These are phyloP conservation scores for Holtermannia corniformis DNA, from an alignment of 768 basidiomycete species.

Conservation along the genomic window DNA sequence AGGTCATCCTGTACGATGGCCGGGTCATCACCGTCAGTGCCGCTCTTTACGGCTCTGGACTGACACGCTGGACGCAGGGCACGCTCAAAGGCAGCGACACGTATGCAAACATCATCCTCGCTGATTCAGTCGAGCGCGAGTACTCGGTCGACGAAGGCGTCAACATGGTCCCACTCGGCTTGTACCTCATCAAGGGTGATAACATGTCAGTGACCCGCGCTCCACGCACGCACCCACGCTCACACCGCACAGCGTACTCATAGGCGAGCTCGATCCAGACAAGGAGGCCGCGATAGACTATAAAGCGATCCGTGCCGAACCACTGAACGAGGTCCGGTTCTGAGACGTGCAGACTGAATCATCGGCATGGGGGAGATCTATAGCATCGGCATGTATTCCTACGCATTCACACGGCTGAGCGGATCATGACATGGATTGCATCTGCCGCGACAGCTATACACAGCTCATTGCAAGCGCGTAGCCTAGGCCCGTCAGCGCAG, in stretches of 20 bases:
- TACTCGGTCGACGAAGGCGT: slow-evolving; percentile 85
- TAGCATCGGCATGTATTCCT: not conserved
- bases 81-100: slow-evolving; percentile 86
- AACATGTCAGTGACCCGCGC: slow-evolving; percentile 65
- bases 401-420: no score
- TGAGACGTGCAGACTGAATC: slow-evolving; percentile 1
- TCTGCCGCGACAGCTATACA: not conserved
- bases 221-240: not conserved
- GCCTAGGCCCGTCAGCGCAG: not conserved
- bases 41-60: not conserved
- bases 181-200: slow-evolving; percentile 97
- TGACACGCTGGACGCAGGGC: slow-evolving; percentile 50
- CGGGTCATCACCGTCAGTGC: slow-evolving; percentile 76
- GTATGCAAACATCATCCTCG: slow-evolving; percentile 90
- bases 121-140: slow-evolving; percentile 85
- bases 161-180: slow-evolving; percentile 84
- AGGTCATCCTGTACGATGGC: slow-evolving; percentile 92
- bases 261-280: slow-evolving; percentile 49
- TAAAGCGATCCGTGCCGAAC: slow-evolving; percentile 72
- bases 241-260: slow-evolving; percentile 36
- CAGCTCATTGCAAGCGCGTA: not conserved
- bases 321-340: slow-evolving; percentile 47
- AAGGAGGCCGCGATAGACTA: slow-evolving; percentile 78
- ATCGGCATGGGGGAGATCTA: no score
- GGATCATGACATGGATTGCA: no score